These are phyloP conservation scores for Eragrostis tef DNA, from an alignment of 202 grass and related monocot species.

Conservation along the genomic window DNA sequence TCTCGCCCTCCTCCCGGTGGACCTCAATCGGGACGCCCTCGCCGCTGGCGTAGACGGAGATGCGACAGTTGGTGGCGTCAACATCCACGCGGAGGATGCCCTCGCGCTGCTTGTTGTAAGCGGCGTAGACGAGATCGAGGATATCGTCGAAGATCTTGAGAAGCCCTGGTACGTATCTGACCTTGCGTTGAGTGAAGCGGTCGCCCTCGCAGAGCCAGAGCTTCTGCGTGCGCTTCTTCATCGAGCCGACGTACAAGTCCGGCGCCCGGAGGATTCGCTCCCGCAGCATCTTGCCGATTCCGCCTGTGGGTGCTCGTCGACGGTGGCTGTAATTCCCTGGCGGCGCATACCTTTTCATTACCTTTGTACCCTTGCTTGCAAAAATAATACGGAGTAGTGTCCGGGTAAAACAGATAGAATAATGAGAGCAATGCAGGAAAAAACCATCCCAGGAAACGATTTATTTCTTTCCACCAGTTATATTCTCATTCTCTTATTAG, in stretches of 20 bases:
- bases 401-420: not conserved
- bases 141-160: constrained; percentile 58
- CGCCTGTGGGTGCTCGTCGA: too few relatives aligned
- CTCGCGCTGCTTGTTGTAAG: constrained; percentile 86
- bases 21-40: constrained; percentile 70
- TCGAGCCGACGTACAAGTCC: not conserved
- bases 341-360: too few relatives aligned
- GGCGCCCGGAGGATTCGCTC: not conserved
- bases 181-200: constrained; percentile 40
- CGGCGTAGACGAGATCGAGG: constrained; percentile 71
- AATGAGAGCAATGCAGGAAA: not conserved
- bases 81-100: constrained; percentile 64
- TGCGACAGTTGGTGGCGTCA: constrained; percentile 46
- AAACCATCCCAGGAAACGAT: not conserved
- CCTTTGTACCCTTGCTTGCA: too few relatives aligned
- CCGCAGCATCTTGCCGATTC: too few relatives aligned
- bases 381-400: too few relatives aligned
- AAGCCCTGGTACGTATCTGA: not conserved
- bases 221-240: not conserved
- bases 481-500: constrained; percentile 7
- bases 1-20: constrained; percentile 65
- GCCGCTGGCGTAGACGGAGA: constrained; percentile 72
- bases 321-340: too few relatives aligned
- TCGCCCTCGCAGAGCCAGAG: not conserved
- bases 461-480: not conserved